Evolutionary conservation across 2,329 filamentous ascomycete genomes (phyloP), one percentile per base, ranked within the genome.

Genomic region (Diatrype stigma): DNA sequence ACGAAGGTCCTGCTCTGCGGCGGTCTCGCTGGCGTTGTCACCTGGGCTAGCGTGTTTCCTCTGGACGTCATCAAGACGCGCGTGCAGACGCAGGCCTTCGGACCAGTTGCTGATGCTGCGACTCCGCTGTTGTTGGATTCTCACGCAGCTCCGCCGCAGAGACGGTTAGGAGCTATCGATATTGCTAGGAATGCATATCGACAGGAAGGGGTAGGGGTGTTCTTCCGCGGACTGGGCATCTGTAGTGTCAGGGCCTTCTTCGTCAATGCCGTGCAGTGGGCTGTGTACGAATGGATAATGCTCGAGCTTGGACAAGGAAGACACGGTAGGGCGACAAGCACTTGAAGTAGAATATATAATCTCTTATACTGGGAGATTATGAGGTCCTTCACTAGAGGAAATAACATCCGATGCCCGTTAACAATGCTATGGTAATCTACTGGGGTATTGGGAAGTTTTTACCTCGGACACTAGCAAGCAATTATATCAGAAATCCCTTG

Each of bases 261-360:
- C 48, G 93, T 96, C 37, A 96, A 96, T 73, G 92, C 93, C 2
- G 87, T 90, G n/a, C 78, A 91, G 73, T 97, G 92, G 92, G 87
- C 87, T 22, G 82, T 90, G 6, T 96, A 96, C 66, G 92, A 96
- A 71, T 90, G 87, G 84, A 81, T 90, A 62, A 93, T 96, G 87
- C 64, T 68, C 23, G 75, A 81, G 61, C 63, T 85, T 21, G 73
- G 72, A 3, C 64, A 70, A 46, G 67, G 67, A 6, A 60, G 59
- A 28, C 48, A 48, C 42, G 59, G 52, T 55, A 55, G 14, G 14
- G 34, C 6, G 34, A 12, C n/a, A 12, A 16, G 34, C 34, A 37
- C 26, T 6, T 30, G 34, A 14, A 37, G 34, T 37, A 37, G 16
- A 37, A 12, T 16, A 37, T 37, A 17, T 7, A 34, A 14, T 7